phyloP scores from a whole-genome alignment of 257 asterid species.

The Ocimum tenuiflorum region DNA sequence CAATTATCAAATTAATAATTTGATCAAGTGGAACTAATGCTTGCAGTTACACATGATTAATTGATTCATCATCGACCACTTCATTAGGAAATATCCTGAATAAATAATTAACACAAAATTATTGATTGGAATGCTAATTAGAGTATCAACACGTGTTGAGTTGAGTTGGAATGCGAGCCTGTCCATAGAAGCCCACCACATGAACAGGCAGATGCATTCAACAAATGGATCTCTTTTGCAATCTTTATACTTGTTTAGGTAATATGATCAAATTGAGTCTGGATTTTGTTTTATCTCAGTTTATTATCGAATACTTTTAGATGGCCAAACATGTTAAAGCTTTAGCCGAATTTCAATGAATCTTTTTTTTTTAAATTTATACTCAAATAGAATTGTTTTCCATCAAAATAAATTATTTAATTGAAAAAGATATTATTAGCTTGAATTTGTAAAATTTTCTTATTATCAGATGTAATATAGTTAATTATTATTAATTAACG shows the following conservation, averaged over 20 bases:
- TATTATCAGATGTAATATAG: no score
- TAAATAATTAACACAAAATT: not conserved
- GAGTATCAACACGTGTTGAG: not conserved
- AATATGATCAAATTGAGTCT: no score
- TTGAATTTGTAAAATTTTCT: no score
- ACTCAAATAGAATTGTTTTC: no score
- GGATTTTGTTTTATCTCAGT: not conserved
- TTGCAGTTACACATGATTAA: not conserved
- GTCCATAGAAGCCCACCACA: conserved; percentile 8
- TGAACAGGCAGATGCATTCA: not conserved
- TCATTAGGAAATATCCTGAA: not conserved
- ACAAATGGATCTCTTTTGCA: no score
- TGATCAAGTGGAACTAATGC: not conserved
- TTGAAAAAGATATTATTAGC: no score
- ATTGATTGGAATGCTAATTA: conserved; percentile 10
- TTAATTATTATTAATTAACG: no score
- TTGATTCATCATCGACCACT: conserved; percentile 3
- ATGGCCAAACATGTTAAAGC: not conserved
- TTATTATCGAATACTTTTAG: no score
- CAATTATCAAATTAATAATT: not conserved
- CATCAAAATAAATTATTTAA: no score
- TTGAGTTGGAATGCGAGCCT: not conserved
- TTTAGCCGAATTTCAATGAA: no score
- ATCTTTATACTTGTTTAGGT: no score
- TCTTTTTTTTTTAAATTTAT: no score